Conservation (phyloP, 768 basidiomycete genomes). For the Russula emetica region DNA sequence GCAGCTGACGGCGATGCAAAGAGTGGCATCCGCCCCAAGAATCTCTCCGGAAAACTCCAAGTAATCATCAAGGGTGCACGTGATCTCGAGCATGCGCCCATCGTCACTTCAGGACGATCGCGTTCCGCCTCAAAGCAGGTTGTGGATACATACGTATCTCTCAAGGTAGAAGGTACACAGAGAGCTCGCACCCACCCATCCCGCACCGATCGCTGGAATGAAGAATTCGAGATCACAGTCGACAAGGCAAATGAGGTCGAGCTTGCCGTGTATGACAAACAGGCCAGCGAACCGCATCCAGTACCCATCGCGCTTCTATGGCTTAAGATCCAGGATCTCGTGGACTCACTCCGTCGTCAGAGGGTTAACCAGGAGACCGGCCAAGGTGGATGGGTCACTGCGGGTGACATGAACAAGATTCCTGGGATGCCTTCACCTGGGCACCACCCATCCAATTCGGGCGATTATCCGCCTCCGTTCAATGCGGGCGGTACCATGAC, state of each 20-base stretch:
- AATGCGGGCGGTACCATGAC: neutral
- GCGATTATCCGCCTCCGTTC: conserved; percentile 24
- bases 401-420: conserved; percentile 67
- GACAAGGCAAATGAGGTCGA: conserved; percentile 99
- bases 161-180: conserved; percentile 96
- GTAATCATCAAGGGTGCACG: conserved; percentile 86
- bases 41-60: conserved; percentile 86
- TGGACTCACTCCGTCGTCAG: conserved; percentile 88
- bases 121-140: conserved; percentile 76
- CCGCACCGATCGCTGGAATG: conserved; percentile 95
- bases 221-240: conserved; percentile 92
- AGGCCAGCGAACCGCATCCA: conserved; percentile 71
- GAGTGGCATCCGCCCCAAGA: conserved; percentile 89
- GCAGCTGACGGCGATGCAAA: conserved; percentile 72
- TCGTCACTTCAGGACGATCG: conserved; percentile 52
- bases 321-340: conserved; percentile 90
- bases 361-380: conserved; percentile 83
- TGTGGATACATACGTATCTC: conserved; percentile 83
- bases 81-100: conserved; percentile 91
- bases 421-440: conserved; percentile 20
- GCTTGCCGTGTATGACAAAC: conserved; percentile 92
- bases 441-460: conserved; percentile 24
- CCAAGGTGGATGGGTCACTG: conserved; percentile 95
- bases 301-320: conserved; percentile 92
- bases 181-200: conserved; percentile 88